Evolutionary conservation across 768 basidiomycete species (phyloP).

Genomic region (Tricholoma bakamatsutake): DNA sequence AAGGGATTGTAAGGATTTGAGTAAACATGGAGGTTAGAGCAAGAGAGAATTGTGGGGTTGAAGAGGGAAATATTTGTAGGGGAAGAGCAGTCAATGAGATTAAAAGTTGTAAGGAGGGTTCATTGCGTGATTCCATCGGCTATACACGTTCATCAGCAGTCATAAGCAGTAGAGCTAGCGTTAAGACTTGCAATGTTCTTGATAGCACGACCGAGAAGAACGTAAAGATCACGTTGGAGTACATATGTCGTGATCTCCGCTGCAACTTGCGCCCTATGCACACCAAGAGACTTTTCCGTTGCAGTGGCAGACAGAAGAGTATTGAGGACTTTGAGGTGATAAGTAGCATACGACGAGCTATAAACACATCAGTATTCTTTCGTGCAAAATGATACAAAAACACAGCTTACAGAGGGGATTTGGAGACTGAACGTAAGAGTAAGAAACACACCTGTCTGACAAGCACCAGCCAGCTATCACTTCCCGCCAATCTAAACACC

Average conservation of each 20-base stretch:
- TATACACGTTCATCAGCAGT: slow-evolving; percentile 14
- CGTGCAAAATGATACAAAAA: neutral
- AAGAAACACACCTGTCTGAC: slow-evolving; percentile 42
- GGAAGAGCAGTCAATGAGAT: slow-evolving; percentile 39
- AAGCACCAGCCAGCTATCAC: slow-evolving; percentile 55
- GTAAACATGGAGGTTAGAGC: slow-evolving; percentile 39
- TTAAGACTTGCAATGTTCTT: too few species aligned
- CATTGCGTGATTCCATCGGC: slow-evolving; percentile 50
- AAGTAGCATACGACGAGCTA: slow-evolving; percentile 42
- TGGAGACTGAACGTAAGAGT: slow-evolving; percentile 48
- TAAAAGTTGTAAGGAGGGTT: slow-evolving; percentile 43
- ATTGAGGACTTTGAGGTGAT: slow-evolving; percentile 48
- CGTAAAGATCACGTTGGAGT: slow-evolving; percentile 41
- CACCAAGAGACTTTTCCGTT: slow-evolving; percentile 21
- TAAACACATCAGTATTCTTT: neutral
- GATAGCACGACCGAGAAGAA: slow-evolving; percentile 15
- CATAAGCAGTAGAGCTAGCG: too few species aligned
- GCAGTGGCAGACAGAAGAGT: slow-evolving; percentile 33
- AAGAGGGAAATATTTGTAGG: slow-evolving; percentile 19
- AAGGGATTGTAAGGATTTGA: slow-evolving; percentile 63
- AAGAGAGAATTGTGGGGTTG: slow-evolving; percentile 18
- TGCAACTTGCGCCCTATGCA: slow-evolving; percentile 25
- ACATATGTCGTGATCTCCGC: slow-evolving; percentile 38
- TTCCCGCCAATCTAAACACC: slow-evolving; percentile 33
- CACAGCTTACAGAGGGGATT: slow-evolving; percentile 41